Evolutionary conservation across 1,284 basidiomycete species (phyloP), one percentile per base, ranked within the genome.

Genomic region (Phellinidium pouzarii): DNA sequence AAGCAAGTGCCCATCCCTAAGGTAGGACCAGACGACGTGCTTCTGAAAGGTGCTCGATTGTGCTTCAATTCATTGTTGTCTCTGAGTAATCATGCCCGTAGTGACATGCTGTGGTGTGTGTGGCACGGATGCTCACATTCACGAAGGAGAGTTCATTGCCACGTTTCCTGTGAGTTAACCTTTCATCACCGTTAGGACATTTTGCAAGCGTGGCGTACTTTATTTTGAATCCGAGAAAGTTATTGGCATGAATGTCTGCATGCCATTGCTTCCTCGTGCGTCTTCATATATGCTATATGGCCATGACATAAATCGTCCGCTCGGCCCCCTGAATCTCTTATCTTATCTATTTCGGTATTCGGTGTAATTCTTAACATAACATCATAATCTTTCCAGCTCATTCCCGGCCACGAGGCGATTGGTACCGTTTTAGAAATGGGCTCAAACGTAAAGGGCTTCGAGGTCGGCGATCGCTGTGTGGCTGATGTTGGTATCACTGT

Each of bases 41-140:
- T 88, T 27, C 71, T 89, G 57, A 87, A 87, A 76, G 81, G 81
- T 82, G 38, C 11, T 62, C 45, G 12, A 22, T 20, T 20, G 36
- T 11, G 4, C 23, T 11, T 34, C 14, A 27, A n/a, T 23, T 46
- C 17, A 37, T 40, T 26, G 22, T n/a, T 23, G 27, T 38, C 25
- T 23, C 50, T 19, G 9, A 22, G 31, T 25, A 12, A 12, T 8
- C 45, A 57, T 22, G 8, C 11, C 29, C 44, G 22, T 31, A 56
- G 54, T 56, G 3, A 43, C 54, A 8, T 44, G 40, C 40, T 56
- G 54, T 52, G 85, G 86, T 62, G 75, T 88, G 48, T 89, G 86
- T 63, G 86, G 86, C 47, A 89, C 85, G 19, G 87, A 90, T 64
- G 77, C 77, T 14, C 87, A 90, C 64, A 80, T 91, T 57, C 82